Evolutionary conservation across 169 alveolate species (phyloP).

Genomic region (Plasmodium gaboni): DNA sequence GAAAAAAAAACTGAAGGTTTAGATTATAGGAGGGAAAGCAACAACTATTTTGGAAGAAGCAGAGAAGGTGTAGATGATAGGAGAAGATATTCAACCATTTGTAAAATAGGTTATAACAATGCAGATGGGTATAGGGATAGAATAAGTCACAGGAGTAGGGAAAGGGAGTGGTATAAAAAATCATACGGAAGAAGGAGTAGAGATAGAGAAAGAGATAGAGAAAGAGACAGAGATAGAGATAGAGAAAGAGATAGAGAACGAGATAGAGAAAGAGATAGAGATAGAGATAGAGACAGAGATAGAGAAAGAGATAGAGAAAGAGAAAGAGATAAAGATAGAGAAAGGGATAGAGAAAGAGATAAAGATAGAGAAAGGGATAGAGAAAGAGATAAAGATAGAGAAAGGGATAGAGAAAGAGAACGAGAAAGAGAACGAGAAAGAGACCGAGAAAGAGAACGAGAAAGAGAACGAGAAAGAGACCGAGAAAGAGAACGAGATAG

Average conservation of each 20-base stretch:
- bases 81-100: conserved; percentile 4
- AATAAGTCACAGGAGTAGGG: conserved; percentile 3
- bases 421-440: not conserved
- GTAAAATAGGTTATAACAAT: not conserved
- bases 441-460: not conserved
- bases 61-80: conserved; percentile 22
- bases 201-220: not conserved
- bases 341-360: not conserved
- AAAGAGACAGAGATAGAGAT: not conserved
- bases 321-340: not conserved
- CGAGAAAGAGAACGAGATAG: not conserved
- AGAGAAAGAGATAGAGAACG: not conserved
- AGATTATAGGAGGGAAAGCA: not conserved
- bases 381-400: not conserved
- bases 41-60: conserved; percentile 1
- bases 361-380: not conserved
- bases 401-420: not conserved
- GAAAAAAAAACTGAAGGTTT: not conserved
- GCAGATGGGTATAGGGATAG: conserved; percentile 7
- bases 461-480: not conserved
- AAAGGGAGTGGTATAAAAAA: not conserved
- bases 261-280: conserved; percentile 5
- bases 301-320: not conserved
- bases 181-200: not conserved
- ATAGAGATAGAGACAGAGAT: not conserved